Evolutionary conservation across 2,329 filamentous ascomycete species (phyloP), one percentile per base, ranked within the genome.

Genomic region (Botrytis fabae): DNA sequence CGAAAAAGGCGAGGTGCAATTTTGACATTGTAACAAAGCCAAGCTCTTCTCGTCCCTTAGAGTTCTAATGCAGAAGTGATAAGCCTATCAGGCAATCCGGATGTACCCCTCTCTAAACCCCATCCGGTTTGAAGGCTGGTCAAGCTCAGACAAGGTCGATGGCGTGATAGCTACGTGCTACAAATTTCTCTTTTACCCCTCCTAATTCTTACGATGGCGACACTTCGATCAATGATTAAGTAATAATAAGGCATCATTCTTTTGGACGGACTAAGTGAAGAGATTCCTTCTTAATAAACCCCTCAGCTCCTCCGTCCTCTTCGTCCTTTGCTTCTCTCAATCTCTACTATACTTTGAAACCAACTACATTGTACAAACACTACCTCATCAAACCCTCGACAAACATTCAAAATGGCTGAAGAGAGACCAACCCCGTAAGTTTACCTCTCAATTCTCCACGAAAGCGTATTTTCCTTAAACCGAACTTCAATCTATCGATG

Each of bases 391-490:
- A 59, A 28, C 22, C 38, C 14, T 48, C 35, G 48, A 35, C n/a
- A 72, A 22, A 70, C 42, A 66, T 54, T 70, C 69, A 75, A 63
- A n/a, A 75, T 75, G 74, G 68, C 74, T n/a, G 73, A 75, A 71
- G 70, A 73, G 65, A 57, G 75, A 73, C 54, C 75, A 73, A 48
- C 75, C 63, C 75, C 75, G 75, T 76, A 75, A 76, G 75, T 76
- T 7, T 28, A n/a, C 46, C 38, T 57, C 18, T 32, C 54, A 6
- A 42, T 32, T 57, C 4, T 10, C 35, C 25, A 32, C 10, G 46
- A 18, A 42, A 40, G 25, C 20, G 42, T 32, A 54, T 20, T 9
- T 18, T 16, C 22, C 20, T 54, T 5, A 20, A 25, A 16, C n/a
- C 25, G 64, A 48, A 35, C 25, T 42, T 57, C 25, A 28, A 54